Evolutionary conservation across 805 yeast species (phyloP).

Genomic region (Yarrowia sp.): DNA sequence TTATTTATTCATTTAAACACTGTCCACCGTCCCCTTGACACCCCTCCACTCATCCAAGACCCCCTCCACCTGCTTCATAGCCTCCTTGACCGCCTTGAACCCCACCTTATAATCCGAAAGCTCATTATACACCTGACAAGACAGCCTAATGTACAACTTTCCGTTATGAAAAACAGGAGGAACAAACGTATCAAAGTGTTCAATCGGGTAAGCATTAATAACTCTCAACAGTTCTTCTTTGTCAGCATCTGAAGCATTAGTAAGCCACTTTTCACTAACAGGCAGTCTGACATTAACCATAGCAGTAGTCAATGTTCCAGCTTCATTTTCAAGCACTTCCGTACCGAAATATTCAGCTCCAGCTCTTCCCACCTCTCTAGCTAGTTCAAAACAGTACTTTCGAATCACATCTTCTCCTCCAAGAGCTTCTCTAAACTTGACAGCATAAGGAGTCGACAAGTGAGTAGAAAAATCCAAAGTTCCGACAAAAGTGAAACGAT

Average conservation of each 20-base stretch:
- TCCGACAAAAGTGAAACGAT: slow-evolving; percentile 53
- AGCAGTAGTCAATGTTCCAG: slow-evolving; percentile 40
- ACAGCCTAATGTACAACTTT: slow-evolving; percentile 48
- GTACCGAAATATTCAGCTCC: slow-evolving; percentile 46
- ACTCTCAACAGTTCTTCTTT: slow-evolving; percentile 24
- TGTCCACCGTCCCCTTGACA: no score
- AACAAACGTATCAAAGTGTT: slow-evolving; percentile 45
- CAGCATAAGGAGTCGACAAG: slow-evolving; percentile 48
- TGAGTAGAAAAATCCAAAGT: slow-evolving; percentile 49
- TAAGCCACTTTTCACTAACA: slow-evolving; percentile 30
- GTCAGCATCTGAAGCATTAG: slow-evolving; percentile 29
- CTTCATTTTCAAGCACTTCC: slow-evolving; percentile 34
- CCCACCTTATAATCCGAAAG: slow-evolving; percentile 53
- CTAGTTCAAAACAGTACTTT: slow-evolving; percentile 49
- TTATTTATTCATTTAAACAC: not conserved
- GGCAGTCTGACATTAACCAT: slow-evolving; percentile 50
- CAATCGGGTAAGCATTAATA: not conserved
- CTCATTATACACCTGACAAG: slow-evolving; percentile 61
- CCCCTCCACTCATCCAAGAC: not conserved
- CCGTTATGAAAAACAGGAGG: slow-evolving; percentile 48
- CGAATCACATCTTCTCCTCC: slow-evolving; percentile 59
- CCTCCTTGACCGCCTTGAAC: slow-evolving; percentile 42
- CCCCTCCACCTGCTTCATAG: slow-evolving; percentile 30
- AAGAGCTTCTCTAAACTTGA: slow-evolving; percentile 51
- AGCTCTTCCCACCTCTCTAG: slow-evolving; percentile 45